Conservation (phyloP, 345 rosid species). For the Bruguiera parviflora region DNA sequence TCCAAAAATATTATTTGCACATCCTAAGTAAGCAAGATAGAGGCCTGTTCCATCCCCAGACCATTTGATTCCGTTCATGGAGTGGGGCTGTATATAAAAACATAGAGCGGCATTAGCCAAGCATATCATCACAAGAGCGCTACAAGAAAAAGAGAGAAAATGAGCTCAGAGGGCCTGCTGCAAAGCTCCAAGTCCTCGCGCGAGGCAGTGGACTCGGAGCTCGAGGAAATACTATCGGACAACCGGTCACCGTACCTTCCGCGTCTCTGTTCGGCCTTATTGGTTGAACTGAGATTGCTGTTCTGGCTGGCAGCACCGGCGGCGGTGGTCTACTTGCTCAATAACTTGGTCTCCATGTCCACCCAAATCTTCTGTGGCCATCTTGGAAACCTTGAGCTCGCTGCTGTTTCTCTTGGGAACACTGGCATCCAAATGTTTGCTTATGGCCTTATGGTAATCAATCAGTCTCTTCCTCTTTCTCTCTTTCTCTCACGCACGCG, state of each 20-base stretch:
- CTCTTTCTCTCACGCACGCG: neutral
- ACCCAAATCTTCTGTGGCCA: conserved; percentile 22
- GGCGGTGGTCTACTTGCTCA: conserved; percentile 21
- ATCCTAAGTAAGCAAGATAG: no score
- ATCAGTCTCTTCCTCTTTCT: neutral
- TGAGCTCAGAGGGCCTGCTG: conserved; percentile 4
- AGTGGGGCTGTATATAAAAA: no score
- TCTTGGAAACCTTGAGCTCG: conserved; percentile 26
- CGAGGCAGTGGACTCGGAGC: conserved; percentile 28
- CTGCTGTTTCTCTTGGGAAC: conserved; percentile 24
- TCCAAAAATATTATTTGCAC: no score
- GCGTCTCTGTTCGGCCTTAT: conserved; percentile 39
- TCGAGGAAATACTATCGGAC: conserved; percentile 49
- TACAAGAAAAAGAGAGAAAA: neutral
- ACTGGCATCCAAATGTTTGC: conserved; percentile 25
- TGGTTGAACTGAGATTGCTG: conserved; percentile 42
- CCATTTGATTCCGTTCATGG: no score
- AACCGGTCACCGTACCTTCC: conserved; percentile 23
- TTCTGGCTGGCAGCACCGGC: conserved; percentile 21
- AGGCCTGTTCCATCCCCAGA: no score
- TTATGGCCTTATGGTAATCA: conserved; percentile 18
- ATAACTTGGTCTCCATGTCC: conserved; percentile 18
- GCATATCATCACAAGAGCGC: no score
- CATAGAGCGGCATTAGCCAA: no score
- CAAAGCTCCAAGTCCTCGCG: neutral